Percentiles rank a stretch among this genome's conserved stretches.
Evolutionary conservation across 768 basidiomycete genomes (phyloP).

Genomic region (Tulasnella sp.): DNA sequence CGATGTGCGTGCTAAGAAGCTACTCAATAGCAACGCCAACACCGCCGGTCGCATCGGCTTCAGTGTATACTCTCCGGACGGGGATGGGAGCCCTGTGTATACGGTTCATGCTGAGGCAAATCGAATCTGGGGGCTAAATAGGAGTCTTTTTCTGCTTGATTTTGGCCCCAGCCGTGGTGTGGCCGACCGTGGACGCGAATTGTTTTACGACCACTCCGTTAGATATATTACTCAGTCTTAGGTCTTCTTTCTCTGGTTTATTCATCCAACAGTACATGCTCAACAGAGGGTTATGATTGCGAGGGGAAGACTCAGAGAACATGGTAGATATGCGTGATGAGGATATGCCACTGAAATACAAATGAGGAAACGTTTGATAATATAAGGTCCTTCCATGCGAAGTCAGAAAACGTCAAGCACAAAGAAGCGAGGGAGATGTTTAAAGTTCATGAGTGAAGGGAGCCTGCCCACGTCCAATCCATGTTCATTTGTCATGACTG

Average conservation of each 20-base stretch:
- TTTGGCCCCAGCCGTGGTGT: slow-evolving; percentile 48
- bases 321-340: too few species aligned
- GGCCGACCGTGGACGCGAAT: background rate
- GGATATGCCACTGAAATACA: background rate
- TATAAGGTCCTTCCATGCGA: background rate
- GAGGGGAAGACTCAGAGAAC: too few species aligned
- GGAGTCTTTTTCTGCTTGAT: slow-evolving; percentile 69
- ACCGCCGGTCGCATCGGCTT: slow-evolving; percentile 43
- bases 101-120: slow-evolving; percentile 62
- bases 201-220: too few species aligned
- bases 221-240: slow-evolving; percentile 27
- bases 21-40: background rate
- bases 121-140: slow-evolving; percentile 66
- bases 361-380: background rate
- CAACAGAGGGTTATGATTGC: too few species aligned
- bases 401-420: background rate
- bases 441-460: background rate
- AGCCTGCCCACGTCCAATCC: background rate
- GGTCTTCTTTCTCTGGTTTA: too few species aligned
- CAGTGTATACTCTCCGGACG: slow-evolving; percentile 67
- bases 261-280: background rate
- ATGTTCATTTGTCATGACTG: background rate
- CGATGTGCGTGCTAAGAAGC: slow-evolving; percentile 46
- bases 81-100: slow-evolving; percentile 66
- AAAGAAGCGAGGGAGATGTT: background rate